phyloP scores from a whole-genome alignment of 129 eudicot genomes.

The Tagetes patula region DNA sequence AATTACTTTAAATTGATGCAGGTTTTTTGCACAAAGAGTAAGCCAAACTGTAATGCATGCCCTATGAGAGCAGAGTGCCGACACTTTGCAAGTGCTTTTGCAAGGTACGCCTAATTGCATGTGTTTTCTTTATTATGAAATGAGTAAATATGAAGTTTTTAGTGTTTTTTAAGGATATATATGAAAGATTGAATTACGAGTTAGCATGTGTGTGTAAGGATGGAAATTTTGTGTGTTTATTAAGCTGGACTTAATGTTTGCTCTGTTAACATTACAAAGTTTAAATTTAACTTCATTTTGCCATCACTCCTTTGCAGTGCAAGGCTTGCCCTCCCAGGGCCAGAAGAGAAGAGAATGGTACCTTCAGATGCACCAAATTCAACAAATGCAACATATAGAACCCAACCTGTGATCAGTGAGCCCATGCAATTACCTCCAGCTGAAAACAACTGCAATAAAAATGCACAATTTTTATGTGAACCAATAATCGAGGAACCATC shows the following conservation, averaged over 20 bases:
- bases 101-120: constrained; percentile 49
- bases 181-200: background rate
- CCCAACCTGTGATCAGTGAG: constrained; percentile 27
- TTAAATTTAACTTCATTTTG: background rate
- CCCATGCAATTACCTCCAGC: constrained; percentile 45
- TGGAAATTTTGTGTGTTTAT: background rate
- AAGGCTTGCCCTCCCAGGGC: constrained; percentile 94
- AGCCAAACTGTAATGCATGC: constrained; percentile 96
- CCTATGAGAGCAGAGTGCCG: constrained; percentile 98
- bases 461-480: constrained; percentile 33
- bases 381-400: constrained; percentile 34
- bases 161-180: background rate
- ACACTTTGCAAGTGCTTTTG: constrained; percentile 98
- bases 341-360: constrained; percentile 77
- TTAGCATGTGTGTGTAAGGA: background rate
- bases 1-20: constrained; percentile 30
- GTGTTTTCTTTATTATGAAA: background rate
- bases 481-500: constrained; percentile 85
- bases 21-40: constrained; percentile 96
- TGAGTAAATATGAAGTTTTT: background rate
- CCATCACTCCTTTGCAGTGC: constrained; percentile 52
- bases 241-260: background rate
- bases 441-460: constrained; percentile 14
- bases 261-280: background rate
- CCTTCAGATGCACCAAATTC: constrained; percentile 42